These are phyloP conservation scores for Russula dissimulans DNA, from an alignment of 768 basidiomycete genomes.

Conservation along the genomic window DNA sequence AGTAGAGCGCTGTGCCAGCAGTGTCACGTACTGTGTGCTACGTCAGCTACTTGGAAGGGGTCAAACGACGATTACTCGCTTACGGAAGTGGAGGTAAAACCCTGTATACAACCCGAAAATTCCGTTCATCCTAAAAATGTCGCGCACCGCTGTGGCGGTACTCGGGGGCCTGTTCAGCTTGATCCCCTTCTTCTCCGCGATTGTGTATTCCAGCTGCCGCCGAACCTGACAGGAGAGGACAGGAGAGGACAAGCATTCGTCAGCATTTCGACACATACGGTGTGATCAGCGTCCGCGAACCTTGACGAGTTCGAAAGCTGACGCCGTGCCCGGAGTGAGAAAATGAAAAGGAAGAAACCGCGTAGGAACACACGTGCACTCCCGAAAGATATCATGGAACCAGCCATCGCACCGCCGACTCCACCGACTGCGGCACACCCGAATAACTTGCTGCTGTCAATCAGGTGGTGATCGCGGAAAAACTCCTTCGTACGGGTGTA, in stretches of 20 bases:
- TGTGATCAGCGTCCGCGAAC: constrained; percentile 31
- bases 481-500: constrained; percentile 78
- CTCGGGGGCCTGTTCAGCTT: constrained; percentile 67
- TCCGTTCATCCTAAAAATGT: constrained; percentile 62
- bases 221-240: constrained; percentile 47
- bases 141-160: constrained; percentile 67
- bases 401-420: constrained; percentile 76
- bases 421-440: constrained; percentile 74
- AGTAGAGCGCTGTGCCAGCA: constrained; percentile 82
- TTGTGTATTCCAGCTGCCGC: constrained; percentile 85
- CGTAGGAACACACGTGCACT: constrained; percentile 65
- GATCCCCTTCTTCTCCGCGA: constrained; percentile 71
- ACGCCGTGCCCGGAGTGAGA: constrained; percentile 17
- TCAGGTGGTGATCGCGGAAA: constrained; percentile 48
- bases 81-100: constrained; percentile 78
- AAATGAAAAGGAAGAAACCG: background rate
- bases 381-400: constrained; percentile 79
- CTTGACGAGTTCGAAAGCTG: constrained; percentile 93
- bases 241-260: no score
- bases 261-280: no score
- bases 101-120: constrained; percentile 69
- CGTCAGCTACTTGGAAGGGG: background rate
- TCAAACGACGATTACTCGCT: constrained; percentile 22
- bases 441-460: constrained; percentile 48
- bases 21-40: constrained; percentile 69